Evolutionary conservation across 2,329 filamentous ascomycete genomes (phyloP), one percentile per base, ranked within the genome.

Genomic region (Fusarium coffeatum): DNA sequence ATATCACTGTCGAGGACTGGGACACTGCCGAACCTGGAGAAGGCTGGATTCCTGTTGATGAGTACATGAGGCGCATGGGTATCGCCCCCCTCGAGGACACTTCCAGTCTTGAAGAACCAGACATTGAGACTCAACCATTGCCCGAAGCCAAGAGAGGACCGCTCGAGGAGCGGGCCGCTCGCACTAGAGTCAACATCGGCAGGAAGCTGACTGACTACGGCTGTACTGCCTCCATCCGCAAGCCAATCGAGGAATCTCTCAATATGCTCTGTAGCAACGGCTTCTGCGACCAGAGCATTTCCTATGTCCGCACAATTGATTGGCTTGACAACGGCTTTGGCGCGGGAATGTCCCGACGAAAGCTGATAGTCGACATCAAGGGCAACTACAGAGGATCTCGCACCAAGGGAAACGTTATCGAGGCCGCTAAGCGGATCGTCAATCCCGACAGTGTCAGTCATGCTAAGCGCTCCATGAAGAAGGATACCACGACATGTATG

Each of bases 161-260:
- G 3, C 20, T 25, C 1, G 10, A 10, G 7, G 15, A 4, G 1
- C 16, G 16, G 0, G 42, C 20, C 0, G 22, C 10, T 45, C 6
- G 15, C 1, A 45, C 42, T 0, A n/a, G 42, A 13, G 42, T 25
- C 42, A 45, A 45, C 7, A 45, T 45, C 4, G 42, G 42, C 16
- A 45, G 6, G 22, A 45, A 45, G 42, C 6, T 45, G 10, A 45
- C 23, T 5, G 22, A 45, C 10, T 45, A 45, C 23, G 16, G 22
- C 4, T 45, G 42, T 45, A 23, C 9, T 12, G 42, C 42, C 3
- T 45, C 42, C 1, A 9, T 45, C 42, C 42, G 42, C 16, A n/a
- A 8, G 3, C 22, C 42, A 7, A n/a, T 45, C 4, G 42, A 18
- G 11, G 22, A 25, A 4, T 8, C 42, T 2, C 42, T 45, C 23